Percentiles rank a stretch among this genome's conserved stretches.
Evolutionary conservation across 345 rosid species (phyloP).

Genomic region (Adansonia digitata): DNA sequence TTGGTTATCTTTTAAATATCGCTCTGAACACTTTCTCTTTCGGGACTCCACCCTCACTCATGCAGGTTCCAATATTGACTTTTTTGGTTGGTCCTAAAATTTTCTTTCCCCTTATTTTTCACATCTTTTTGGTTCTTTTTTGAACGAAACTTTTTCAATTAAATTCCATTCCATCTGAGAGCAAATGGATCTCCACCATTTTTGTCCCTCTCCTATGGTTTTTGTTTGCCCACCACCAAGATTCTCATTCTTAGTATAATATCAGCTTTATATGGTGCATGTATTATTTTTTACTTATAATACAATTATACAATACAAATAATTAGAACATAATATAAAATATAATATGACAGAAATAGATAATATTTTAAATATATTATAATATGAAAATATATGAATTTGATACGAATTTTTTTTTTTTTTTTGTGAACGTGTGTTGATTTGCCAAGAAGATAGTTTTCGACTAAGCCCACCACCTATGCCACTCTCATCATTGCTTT

Average conservation of each 20-base stretch:
- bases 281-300: background rate
- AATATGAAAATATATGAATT: no score
- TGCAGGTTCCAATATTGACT: constrained; percentile 26
- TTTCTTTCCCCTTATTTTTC: constrained; percentile 11
- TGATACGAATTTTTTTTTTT: background rate
- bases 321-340: no score
- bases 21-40: constrained; percentile 30
- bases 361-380: no score
- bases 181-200: constrained; percentile 19
- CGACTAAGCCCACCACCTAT: background rate
- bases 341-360: no score
- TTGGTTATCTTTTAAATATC: constrained; percentile 47
- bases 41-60: no score
- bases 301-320: no score
- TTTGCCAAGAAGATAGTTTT: constrained; percentile 9
- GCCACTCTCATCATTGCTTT: background rate
- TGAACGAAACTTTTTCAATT: constrained; percentile 9
- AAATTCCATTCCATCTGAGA: constrained; percentile 17
- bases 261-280: constrained; percentile 9
- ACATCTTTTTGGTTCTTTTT: background rate
- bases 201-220: constrained; percentile 19
- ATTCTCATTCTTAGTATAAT: constrained; percentile 13
- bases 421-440: constrained; percentile 12
- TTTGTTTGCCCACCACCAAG: constrained; percentile 20
- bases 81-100: constrained; percentile 26